These are phyloP conservation scores for Colletotrichum falcatum DNA, from an alignment of 2,329 filamentous ascomycete genomes.

Conservation along the genomic window DNA sequence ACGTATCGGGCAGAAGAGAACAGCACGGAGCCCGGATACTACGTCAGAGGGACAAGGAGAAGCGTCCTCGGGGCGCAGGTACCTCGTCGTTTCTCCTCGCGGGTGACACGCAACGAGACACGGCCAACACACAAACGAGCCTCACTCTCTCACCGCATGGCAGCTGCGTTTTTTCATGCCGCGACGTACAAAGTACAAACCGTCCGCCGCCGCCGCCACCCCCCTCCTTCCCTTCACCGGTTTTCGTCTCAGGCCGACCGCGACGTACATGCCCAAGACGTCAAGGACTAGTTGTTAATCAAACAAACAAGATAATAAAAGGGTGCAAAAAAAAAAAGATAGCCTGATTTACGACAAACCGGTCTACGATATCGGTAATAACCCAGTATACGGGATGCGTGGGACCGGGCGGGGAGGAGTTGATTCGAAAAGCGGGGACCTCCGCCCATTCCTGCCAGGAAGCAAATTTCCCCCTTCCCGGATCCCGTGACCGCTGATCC, in stretches of 20 bases:
- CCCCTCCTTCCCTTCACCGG: not conserved
- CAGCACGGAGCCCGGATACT: not conserved
- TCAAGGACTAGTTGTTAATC: not conserved
- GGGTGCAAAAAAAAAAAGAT: not conserved
- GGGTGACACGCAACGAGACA: not conserved
- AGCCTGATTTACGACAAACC: too few relatives aligned
- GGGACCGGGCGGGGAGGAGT: not conserved
- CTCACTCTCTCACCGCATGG: not conserved
- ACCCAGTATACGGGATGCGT: too few relatives aligned
- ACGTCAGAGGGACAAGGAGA: too few relatives aligned
- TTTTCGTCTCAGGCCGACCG: not conserved
- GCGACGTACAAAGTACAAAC: slow-evolving; percentile 7
- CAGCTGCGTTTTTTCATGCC: too few relatives aligned
- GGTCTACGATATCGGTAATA: too few relatives aligned
- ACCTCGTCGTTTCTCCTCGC: not conserved
- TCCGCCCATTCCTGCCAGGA: slow-evolving; percentile 29
- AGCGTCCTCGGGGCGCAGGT: not conserved
- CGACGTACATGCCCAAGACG: slow-evolving; percentile 19
- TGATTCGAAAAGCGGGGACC: slow-evolving; percentile 37
- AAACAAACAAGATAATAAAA: not conserved
- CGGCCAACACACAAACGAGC: too few relatives aligned
- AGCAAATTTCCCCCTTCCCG: slow-evolving; percentile 36
- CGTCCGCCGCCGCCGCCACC: too few relatives aligned
- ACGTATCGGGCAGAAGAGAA: not conserved
- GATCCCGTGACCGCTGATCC: slow-evolving; percentile 31